Base-by-base conservation (phyloP, 2,329 filamentous ascomycete species). In the Coniochaeta sp. region DNA sequence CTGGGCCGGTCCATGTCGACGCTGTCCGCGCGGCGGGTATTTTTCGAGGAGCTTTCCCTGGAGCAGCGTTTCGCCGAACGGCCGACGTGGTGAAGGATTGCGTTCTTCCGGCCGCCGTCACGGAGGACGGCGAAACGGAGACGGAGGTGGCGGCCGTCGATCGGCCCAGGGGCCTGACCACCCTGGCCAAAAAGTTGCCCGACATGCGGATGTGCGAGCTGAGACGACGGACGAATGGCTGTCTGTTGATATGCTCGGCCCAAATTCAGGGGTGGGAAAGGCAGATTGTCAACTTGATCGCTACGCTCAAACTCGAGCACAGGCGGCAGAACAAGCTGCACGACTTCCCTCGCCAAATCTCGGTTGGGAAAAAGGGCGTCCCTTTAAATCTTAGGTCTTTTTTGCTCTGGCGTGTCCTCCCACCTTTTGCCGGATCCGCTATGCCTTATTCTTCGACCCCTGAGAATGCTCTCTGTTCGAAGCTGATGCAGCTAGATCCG, bases 1-100 rank as follows among this genome's bases (percentile, higher is more conserved):
- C 65, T 22, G 62, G 58, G 4, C 67, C 56, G 7, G 62, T 61
- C 64, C 65, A 65, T 58, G 60, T 56, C 35, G 60, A 58, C 12
- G 56, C 58, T 14, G 51, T 35, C 24, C 56, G 56, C 7, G 53
- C 33, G 10, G 38, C 38, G 18, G 38, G 20, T 12, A 48, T 12
- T 20, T 30, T 48, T 9, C 16, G 10, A 32, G n/a, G 30, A 32
- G 30, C 28, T 32, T 20, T 51, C n/a, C 30, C 47, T n/a, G 9
- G 30, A 28, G 46, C 31, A 30, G 31, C 27, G 50, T 38, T 52
- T 33, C 57, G 56, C 35, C 58, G 59, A 27, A 52, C 8, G 27
- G 56, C 49, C 8, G 61, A 56, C 20, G 57, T 55, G 42, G 56
- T 53, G 52, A 65, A 63, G 24, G 32, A 51, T 33, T 58, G 60